Conservation (phyloP, 1,284 basidiomycete genomes). For the Leccinum subrobustum region DNA sequence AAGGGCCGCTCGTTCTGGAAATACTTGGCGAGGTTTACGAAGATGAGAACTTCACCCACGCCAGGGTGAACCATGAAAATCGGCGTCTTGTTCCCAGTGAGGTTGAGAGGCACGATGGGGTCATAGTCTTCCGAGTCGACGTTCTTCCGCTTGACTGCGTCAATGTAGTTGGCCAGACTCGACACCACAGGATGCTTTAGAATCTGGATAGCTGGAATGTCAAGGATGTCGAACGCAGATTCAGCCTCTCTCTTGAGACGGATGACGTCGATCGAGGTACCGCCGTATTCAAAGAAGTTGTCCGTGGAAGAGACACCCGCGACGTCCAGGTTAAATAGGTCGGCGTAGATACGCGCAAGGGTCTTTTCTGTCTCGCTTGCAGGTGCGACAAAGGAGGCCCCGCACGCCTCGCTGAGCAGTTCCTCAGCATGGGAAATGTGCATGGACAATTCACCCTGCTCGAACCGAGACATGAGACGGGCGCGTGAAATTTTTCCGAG, state of each 20-base stretch:
- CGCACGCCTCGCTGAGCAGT: constrained; percentile 15
- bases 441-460: constrained; percentile 20
- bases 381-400: constrained; percentile 19
- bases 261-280: constrained; percentile 31
- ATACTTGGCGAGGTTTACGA: constrained; percentile 39
- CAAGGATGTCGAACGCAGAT: constrained; percentile 30
- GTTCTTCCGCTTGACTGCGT: constrained; percentile 11
- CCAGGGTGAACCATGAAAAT: constrained; percentile 29
- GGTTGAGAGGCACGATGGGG: constrained; percentile 36
- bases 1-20: constrained; percentile 39
- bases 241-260: constrained; percentile 34
- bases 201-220: constrained; percentile 40
- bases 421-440: constrained; percentile 22
- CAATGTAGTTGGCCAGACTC: constrained; percentile 29
- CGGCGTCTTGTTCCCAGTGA: constrained; percentile 39
- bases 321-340: constrained; percentile 22
- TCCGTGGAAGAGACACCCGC: constrained; percentile 23
- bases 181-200: constrained; percentile 36
- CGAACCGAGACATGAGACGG: constrained; percentile 21
- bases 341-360: constrained; percentile 23
- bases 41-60: constrained; percentile 40
- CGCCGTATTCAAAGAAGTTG: constrained; percentile 30
- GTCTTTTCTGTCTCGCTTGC: constrained; percentile 19
- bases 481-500: constrained; percentile 26
- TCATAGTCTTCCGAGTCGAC: constrained; percentile 17